These are phyloP conservation scores for Apostasia shenzhenica DNA, from an alignment of 106 monocot species.

Conservation along the genomic window DNA sequence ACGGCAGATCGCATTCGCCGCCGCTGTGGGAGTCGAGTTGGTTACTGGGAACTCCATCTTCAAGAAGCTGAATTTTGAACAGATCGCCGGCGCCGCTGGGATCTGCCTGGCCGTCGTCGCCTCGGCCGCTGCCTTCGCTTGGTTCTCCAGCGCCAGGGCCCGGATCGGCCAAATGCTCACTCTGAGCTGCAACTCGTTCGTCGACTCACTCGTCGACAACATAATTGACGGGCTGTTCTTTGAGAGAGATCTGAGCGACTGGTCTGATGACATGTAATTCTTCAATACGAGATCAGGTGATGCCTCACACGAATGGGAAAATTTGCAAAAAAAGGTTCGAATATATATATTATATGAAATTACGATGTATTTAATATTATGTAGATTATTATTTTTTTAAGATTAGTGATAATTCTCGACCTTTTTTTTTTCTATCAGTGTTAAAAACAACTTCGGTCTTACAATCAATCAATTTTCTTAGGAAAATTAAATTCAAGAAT, in stretches of 20 bases:
- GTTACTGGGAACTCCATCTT: constrained; percentile 84
- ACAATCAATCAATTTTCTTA: too few species aligned
- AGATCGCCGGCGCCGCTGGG: constrained; percentile 66
- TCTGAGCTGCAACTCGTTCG: constrained; percentile 73
- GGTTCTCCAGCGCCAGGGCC: constrained; percentile 49
- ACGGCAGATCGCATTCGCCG: constrained; percentile 65
- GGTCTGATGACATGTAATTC: constrained; percentile 37
- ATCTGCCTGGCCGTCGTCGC: constrained; percentile 56
- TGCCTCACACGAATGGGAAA: too few species aligned
- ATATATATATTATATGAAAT: too few species aligned
- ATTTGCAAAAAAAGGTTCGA: too few species aligned
- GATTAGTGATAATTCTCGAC: too few species aligned
- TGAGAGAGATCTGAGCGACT: constrained; percentile 53
- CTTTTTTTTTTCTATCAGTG: too few species aligned
- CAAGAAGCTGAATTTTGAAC: constrained; percentile 71
- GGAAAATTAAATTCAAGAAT: too few species aligned
- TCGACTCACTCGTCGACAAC: constrained; percentile 87
- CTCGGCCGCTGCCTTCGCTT: constrained; percentile 63
- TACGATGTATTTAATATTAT: too few species aligned
- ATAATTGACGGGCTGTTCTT: constrained; percentile 81
- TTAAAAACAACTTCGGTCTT: too few species aligned
- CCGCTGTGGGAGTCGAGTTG: constrained; percentile 50
- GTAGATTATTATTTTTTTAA: too few species aligned
- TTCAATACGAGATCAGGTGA: too few species aligned
- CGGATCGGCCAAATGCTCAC: constrained; percentile 61